Evolutionary conservation across 768 basidiomycete genomes (phyloP), one percentile per base, ranked within the genome.

Genomic region (Naematelia encephala): DNA sequence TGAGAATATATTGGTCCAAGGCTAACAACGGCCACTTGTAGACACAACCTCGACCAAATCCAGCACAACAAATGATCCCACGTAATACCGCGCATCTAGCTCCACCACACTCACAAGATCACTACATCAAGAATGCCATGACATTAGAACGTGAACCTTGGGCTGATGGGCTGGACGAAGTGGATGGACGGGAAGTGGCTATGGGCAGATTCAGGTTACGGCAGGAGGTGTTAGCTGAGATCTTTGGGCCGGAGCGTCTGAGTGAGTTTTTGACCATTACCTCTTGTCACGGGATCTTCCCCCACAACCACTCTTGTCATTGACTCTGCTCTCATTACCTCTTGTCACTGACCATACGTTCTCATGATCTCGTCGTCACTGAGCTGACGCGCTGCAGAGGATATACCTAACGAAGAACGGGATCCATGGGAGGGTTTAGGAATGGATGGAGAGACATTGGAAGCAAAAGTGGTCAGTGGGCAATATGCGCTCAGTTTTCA

Each of bases 381-480:
- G n/a, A 22, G 48, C 49, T 60, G 30, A 52, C 50, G 21, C 25
- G 29, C 10, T 46, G 21, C 55, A 73, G 71, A 73, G 51, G 57
- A 70, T 42, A 73, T 73, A 39, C 54, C 57, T 30, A 25, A 53
- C 11, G 52, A 50, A 14, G 44, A 30, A 26, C 56, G 60, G 51
- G 71, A 73, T 45, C 63, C 71, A 19, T 73, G 71, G 71, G 53
- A 54, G 34, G 69, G 67, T 16, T 44, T 73, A 27, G 71, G 71
- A 13, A 61, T 62, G 52, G 64, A 64, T 42, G 61, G 58, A 1
- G 71, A 70, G 49, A 65, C 61, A 0, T 53, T 73, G 21, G 71
- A 73, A 48, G 61, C 65, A n/a, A 70, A 68, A 59, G 69, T 73
- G 55, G 71, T 73, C 39, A 60, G 69, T 63, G 3, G n/a, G n/a